Evolutionary conservation across 306 rosid genomes (phyloP).

Genomic region (Psophocarpus tetragonolobus): DNA sequence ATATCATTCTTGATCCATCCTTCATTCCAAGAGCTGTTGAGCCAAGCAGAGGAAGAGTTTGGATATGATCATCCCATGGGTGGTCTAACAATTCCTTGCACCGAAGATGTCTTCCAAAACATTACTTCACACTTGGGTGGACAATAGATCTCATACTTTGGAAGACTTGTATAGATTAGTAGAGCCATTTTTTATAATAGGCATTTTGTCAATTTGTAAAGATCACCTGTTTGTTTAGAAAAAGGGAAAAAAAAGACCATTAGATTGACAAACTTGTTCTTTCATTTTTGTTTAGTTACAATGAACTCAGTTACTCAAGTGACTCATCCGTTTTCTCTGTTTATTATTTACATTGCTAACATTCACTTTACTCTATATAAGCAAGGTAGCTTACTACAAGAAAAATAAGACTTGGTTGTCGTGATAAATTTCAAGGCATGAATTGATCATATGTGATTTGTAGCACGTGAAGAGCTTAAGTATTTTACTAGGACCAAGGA

Average conservation of each 20-base stretch:
- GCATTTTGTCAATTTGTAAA: not conserved
- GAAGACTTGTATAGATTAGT: constrained; percentile 9
- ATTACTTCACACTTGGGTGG: constrained; percentile 30
- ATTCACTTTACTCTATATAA: not conserved
- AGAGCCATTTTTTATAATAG: constrained; percentile 8
- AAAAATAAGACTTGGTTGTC: constrained; percentile 3
- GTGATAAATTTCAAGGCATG: not conserved
- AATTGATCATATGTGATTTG: not conserved
- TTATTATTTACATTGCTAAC: not conserved
- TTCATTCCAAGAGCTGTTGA: constrained; percentile 44
- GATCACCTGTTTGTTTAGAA: not conserved
- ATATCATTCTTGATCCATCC: constrained; percentile 43
- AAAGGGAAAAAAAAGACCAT: not conserved
- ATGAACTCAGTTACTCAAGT: not conserved
- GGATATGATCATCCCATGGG: constrained; percentile 55
- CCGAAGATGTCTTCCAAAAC: constrained; percentile 22
- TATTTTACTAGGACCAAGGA: not conserved
- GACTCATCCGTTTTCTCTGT: not conserved
- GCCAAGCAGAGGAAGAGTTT: constrained; percentile 38
- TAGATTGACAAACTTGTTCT: not conserved
- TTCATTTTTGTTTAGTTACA: not conserved
- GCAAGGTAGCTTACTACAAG: not conserved
- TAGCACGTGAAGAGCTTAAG: not conserved
- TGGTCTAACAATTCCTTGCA: constrained; percentile 49
- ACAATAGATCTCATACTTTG: not conserved